Conservation (phyloP, 1,284 basidiomycete species). For the Leccinum fallax region DNA sequence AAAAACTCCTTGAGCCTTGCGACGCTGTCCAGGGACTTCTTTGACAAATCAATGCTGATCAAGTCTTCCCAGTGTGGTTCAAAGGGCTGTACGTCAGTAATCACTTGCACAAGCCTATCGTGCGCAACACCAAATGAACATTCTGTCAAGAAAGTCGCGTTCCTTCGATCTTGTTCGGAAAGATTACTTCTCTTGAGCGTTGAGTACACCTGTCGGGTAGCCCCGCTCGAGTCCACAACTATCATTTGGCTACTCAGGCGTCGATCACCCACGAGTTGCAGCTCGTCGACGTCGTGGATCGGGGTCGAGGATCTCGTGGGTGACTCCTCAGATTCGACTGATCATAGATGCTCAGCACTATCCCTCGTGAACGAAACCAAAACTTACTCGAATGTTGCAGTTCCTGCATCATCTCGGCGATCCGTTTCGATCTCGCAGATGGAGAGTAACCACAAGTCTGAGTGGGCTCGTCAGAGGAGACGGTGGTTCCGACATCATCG, state of each 20-base stretch:
- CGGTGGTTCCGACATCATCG: slow-evolving; percentile 38
- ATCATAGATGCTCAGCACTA: slow-evolving; percentile 3
- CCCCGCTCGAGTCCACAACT: slow-evolving; percentile 29
- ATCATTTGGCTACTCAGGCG: slow-evolving; percentile 38
- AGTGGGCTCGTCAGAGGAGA: slow-evolving; percentile 28
- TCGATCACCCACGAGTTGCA: slow-evolving; percentile 49
- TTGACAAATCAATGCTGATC: slow-evolving; percentile 74
- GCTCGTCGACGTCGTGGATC: slow-evolving; percentile 42
- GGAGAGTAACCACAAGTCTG: slow-evolving; percentile 44
- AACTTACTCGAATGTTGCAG: slow-evolving; percentile 66
- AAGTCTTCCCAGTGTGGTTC: slow-evolving; percentile 94
- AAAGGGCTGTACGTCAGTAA: slow-evolving; percentile 95
- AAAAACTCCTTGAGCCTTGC: slow-evolving; percentile 93
- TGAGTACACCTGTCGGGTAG: slow-evolving; percentile 49
- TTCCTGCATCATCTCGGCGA: slow-evolving; percentile 74
- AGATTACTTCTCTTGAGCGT: slow-evolving; percentile 43
- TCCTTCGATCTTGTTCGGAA: slow-evolving; percentile 41
- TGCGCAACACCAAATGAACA: slow-evolving; percentile 94
- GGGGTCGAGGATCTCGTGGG: slow-evolving; percentile 63
- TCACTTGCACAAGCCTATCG: slow-evolving; percentile 87
- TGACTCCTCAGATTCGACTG: slow-evolving; percentile 51
- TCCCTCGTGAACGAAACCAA: not conserved
- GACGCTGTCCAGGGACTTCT: slow-evolving; percentile 84
- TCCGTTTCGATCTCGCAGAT: slow-evolving; percentile 75
- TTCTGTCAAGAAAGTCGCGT: slow-evolving; percentile 88